Evolutionary conservation across 352 stramenopile species (phyloP), one percentile per base, ranked within the genome.

Genomic region (Phytophthora capsici): DNA sequence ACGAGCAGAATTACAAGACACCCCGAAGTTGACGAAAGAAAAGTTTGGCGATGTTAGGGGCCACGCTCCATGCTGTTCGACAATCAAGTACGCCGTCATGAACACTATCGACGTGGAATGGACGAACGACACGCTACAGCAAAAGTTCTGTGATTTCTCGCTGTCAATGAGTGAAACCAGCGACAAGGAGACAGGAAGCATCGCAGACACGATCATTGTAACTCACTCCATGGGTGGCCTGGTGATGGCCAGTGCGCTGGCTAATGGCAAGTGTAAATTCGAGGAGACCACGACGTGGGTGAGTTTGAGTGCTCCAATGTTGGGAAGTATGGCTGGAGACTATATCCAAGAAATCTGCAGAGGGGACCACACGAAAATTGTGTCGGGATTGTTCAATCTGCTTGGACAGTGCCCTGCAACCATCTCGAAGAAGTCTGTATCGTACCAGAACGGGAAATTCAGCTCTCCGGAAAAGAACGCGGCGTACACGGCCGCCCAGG

Each of bases 181-280:
- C 41, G 44, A 63, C 12, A 0, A 30, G 3, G 2, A 20, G 4
- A 17, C 57, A 6, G 12, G 37, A 6, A 67, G 20, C 12, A 59
- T 71, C 12, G 3, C 34, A 5, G 30, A 71, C 17, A 71, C 57
- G 1, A 71, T 71, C 26, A 17, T 71, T 3, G 50, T 71, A 10
- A 67, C 63, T 5, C 63, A 71, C 30, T 71, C 63, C 3, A 71
- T 71, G 63, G 57, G 63, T 6, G 63, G 63, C 1, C 37, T 71
- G 13, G 44, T 61, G 22, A 52, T 71, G 44, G 49, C 63, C 1
- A 43, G 20, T 26, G 57, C 63, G 10, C 36, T 71, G 7, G 63
- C 63, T 2, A 63, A 23, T 1, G 52, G 46, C 17, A 63, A 30
- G 26, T 71, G 63, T 26, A 57, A 32, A 17, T 56, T 71, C n/a